Evolutionary conservation across 1,284 basidiomycete species (phyloP).

Genomic region (Chiua sp.): DNA sequence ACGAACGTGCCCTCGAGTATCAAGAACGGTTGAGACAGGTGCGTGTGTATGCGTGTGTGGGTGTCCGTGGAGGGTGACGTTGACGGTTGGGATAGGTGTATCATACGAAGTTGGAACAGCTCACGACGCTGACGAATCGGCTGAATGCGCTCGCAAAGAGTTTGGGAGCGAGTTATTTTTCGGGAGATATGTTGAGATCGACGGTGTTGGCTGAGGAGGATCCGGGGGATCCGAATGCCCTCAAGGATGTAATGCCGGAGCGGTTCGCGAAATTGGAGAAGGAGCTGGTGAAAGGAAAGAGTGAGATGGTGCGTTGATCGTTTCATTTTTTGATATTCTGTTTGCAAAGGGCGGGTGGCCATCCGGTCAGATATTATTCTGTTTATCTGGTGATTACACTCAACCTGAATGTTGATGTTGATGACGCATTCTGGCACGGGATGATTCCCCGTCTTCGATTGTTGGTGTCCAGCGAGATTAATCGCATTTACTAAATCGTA

Average conservation of each 20-base stretch:
- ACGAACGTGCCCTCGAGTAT: constrained; percentile 64
- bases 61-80: background rate
- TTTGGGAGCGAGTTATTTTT: constrained; percentile 61
- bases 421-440: too few species aligned
- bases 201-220: constrained; percentile 48
- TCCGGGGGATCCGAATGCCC: constrained; percentile 44
- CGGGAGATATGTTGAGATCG: constrained; percentile 59
- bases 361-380: too few species aligned
- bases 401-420: too few species aligned
- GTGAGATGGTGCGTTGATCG: constrained; percentile 67
- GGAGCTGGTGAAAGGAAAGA: constrained; percentile 79
- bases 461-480: background rate
- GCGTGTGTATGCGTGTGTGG: constrained; percentile 29
- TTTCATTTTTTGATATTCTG: background rate
- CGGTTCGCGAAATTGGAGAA: constrained; percentile 80
- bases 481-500: constrained; percentile 6
- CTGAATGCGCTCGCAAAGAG: constrained; percentile 61
- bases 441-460: too few species aligned
- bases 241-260: constrained; percentile 76
- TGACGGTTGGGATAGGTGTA: constrained; percentile 56
- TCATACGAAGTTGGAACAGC: constrained; percentile 79
- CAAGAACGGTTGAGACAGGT: constrained; percentile 81
- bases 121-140: constrained; percentile 67
- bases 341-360: background rate
- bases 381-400: too few species aligned